Percentiles rank a stretch among this genome's conserved stretches.
These are phyloP conservation scores for Crithidia acanthocephali DNA, from an alignment of 208 protist genomes.

Conservation along the genomic window DNA sequence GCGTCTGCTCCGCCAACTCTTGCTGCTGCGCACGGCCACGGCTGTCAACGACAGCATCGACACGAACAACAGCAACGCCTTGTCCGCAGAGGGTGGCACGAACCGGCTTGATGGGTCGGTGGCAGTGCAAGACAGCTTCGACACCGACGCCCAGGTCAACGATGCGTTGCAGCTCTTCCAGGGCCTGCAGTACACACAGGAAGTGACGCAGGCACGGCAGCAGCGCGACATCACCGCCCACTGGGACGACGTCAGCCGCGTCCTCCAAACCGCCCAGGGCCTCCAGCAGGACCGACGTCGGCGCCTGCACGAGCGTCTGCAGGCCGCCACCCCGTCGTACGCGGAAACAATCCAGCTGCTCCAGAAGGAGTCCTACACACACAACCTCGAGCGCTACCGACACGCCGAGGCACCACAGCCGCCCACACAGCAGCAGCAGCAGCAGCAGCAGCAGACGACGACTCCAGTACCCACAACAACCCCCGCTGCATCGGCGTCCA, in stretches of 20 bases:
- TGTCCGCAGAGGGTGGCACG: not conserved
- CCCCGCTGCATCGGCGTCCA: not conserved
- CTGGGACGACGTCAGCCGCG: constrained; percentile 68
- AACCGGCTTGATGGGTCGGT: too few relatives aligned
- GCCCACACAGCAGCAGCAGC: not conserved
- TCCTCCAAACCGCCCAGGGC: constrained; percentile 65
- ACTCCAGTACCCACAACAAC: not conserved
- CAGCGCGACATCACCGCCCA: constrained; percentile 53
- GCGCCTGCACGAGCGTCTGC: constrained; percentile 39
- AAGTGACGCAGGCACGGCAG: constrained; percentile 39
- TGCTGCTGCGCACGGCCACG: constrained; percentile 8
- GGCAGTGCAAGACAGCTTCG: not conserved
- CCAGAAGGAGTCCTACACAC: constrained; percentile 40
- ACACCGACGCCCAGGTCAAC: not conserved
- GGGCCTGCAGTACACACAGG: constrained; percentile 56
- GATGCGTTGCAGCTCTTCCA: constrained; percentile 43
- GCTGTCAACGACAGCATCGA: not conserved
- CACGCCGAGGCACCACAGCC: not conserved
- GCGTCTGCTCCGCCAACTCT: constrained; percentile 24
- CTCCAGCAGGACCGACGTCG: constrained; percentile 54
- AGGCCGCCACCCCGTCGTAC: constrained; percentile 47
- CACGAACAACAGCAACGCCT: not conserved
- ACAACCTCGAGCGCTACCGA: constrained; percentile 51
- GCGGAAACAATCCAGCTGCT: constrained; percentile 53
- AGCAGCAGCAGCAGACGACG: not conserved